These are phyloP conservation scores for Isabelozyma gotoi DNA, from an alignment of 805 yeast genomes.

Conservation along the genomic window DNA sequence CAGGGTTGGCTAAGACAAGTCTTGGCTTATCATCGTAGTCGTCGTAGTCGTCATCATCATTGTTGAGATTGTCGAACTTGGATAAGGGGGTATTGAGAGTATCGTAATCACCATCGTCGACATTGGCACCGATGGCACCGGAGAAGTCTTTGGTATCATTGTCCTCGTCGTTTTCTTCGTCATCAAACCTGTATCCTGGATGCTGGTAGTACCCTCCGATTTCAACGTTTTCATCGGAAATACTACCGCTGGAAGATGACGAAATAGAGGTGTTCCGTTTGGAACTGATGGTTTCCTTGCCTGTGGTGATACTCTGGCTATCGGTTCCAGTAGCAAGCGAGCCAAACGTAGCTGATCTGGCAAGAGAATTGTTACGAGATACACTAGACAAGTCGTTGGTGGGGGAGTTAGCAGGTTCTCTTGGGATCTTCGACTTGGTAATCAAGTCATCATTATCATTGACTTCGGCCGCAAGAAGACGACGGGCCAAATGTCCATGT, in stretches of 20 bases:
- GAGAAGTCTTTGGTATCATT: constrained; percentile 9
- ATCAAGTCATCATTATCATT: constrained; percentile 54
- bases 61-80: constrained; percentile 6
- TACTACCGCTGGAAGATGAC: constrained; percentile 24
- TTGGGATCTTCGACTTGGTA: neutral
- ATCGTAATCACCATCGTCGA: constrained; percentile 9
- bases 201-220: constrained; percentile 41
- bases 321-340: constrained; percentile 16
- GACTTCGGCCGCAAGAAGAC: constrained; percentile 72
- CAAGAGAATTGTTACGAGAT: constrained; percentile 28
- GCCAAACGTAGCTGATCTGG: constrained; percentile 29
- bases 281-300: constrained; percentile 9
- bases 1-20: constrained; percentile 61
- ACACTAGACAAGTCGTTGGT: constrained; percentile 4
- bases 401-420: neutral
- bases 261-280: constrained; percentile 20
- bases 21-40: constrained; percentile 35
- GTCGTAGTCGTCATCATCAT: constrained; percentile 21
- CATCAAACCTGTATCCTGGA: constrained; percentile 32
- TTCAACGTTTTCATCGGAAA: constrained; percentile 21
- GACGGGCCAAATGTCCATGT: constrained; percentile 62
- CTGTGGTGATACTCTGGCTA: constrained; percentile 17
- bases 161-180: constrained; percentile 20
- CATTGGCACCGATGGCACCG: neutral
- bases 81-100: neutral